phyloP scores from a whole-genome alignment of 2,329 filamentous ascomycete species.

The Scleromitrula shiraiana region DNA sequence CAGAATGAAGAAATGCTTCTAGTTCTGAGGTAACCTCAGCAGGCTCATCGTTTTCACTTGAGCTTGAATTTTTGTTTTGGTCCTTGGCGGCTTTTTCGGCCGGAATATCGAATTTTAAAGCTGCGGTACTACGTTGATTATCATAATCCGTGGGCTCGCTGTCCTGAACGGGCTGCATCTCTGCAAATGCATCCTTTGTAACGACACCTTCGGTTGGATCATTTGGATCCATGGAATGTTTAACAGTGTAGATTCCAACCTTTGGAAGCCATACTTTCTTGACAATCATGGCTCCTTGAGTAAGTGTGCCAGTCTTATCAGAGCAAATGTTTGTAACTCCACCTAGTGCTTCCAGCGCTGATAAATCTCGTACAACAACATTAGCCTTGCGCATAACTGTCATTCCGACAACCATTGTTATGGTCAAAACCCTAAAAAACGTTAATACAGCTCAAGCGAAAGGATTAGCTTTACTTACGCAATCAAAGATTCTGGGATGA shows the following conservation, averaged over 20 bases:
- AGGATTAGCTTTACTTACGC: conserved; percentile 17
- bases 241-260: conserved; percentile 43
- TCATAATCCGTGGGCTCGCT: conserved; percentile 47
- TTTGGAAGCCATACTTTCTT: conserved; percentile 49
- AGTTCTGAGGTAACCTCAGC: conserved; percentile 36
- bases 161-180: conserved; percentile 22
- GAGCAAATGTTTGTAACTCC: conserved; percentile 63
- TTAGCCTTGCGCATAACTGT: conserved; percentile 49
- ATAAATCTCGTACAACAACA: conserved; percentile 50
- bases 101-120: conserved; percentile 40
- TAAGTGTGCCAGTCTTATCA: conserved; percentile 70
- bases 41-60: conserved; percentile 15
- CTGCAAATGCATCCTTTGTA: conserved; percentile 26
- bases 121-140: conserved; percentile 50
- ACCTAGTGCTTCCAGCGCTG: conserved; percentile 47
- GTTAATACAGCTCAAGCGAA: conserved; percentile 12
- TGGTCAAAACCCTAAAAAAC: conserved; percentile 49
- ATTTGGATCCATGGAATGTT: conserved; percentile 43
- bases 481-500: conserved; percentile 53
- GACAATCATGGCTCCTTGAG: conserved; percentile 49
- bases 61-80: conserved; percentile 22
- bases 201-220: conserved; percentile 45
- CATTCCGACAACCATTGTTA: conserved; percentile 57
- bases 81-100: conserved; percentile 35
- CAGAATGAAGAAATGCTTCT: conserved; percentile 50